Evolutionary conservation across 495 filamentous ascomycete species (phyloP).

Genomic region (Tuber umbilicatum): DNA sequence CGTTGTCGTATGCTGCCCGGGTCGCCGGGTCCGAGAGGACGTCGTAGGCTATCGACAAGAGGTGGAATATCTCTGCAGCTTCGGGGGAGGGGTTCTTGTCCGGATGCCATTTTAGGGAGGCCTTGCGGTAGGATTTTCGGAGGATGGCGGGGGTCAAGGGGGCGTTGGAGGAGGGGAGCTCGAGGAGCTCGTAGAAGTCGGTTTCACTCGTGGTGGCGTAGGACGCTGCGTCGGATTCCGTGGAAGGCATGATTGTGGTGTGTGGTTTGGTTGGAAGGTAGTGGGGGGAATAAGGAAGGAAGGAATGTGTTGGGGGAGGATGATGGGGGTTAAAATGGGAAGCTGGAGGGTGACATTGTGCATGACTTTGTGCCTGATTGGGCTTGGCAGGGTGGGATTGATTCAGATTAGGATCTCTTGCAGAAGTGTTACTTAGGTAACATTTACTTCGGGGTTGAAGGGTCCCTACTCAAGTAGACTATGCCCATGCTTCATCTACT

Average conservation of each 20-base stretch:
- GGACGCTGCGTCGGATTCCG: slow-evolving; percentile 36
- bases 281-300: neutral
- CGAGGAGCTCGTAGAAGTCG: slow-evolving; percentile 84
- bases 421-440: neutral
- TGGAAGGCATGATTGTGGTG: slow-evolving; percentile 31
- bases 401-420: neutral
- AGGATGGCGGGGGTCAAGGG: slow-evolving; percentile 54
- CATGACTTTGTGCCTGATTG: neutral
- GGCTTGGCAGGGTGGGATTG: neutral
- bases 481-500: neutral
- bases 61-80: slow-evolving; percentile 59
- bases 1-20: slow-evolving; percentile 63
- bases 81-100: slow-evolving; percentile 53
- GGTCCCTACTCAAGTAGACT: neutral
- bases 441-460: neutral
- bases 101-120: slow-evolving; percentile 86
- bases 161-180: slow-evolving; percentile 56
- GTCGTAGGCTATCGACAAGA: slow-evolving; percentile 66
- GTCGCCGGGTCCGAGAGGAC: slow-evolving; percentile 58
- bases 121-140: slow-evolving; percentile 79
- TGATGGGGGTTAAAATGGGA: neutral
- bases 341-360: neutral
- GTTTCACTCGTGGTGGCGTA: slow-evolving; percentile 51
- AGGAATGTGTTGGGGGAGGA: neutral
- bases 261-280: neutral